Percentiles rank a stretch among this genome's conserved stretches.
Conservation (phyloP, 1,139 yeast genomes). For the Zygosaccharomyces sapae region DNA sequence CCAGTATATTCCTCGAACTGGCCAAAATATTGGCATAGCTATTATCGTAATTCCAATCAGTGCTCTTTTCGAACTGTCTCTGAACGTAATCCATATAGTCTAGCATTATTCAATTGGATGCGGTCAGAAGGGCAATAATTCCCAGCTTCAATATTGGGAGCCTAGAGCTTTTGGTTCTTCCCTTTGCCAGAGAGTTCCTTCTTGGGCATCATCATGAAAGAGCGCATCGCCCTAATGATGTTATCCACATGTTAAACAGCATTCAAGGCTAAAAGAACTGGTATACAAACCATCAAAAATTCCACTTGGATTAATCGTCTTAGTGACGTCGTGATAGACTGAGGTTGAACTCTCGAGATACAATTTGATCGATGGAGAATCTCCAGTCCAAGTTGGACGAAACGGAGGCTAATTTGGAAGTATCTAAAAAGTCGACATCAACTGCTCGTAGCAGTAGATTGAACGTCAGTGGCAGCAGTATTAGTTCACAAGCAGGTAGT, state of each 20-base stretch:
- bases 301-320: background rate
- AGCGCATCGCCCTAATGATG: conserved; percentile 8
- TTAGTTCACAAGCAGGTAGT: conserved; percentile 7
- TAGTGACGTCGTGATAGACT: background rate
- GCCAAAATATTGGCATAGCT: conserved; percentile 69
- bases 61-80: conserved; percentile 60
- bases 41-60: conserved; percentile 76
- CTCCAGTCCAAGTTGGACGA: conserved; percentile 10
- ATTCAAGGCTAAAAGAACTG: background rate
- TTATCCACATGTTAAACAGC: conserved; percentile 3
- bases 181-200: background rate
- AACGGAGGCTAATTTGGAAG: conserved; percentile 6
- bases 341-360: background rate
- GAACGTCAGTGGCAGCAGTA: conserved; percentile 7
- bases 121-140: background rate
- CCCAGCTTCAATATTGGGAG: background rate
- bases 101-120: conserved; percentile 46
- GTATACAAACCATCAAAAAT: background rate
- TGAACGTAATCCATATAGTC: conserved; percentile 82
- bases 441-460: background rate
- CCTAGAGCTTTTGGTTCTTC: background rate
- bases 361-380: conserved; percentile 6
- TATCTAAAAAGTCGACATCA: conserved; percentile 6
- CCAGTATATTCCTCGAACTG: conserved; percentile 63
- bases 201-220: conserved; percentile 3